Percentiles rank a stretch among this genome's conserved stretches.
Conservation (phyloP, 306 rosid species). For the Vachellia pachyceras region DNA sequence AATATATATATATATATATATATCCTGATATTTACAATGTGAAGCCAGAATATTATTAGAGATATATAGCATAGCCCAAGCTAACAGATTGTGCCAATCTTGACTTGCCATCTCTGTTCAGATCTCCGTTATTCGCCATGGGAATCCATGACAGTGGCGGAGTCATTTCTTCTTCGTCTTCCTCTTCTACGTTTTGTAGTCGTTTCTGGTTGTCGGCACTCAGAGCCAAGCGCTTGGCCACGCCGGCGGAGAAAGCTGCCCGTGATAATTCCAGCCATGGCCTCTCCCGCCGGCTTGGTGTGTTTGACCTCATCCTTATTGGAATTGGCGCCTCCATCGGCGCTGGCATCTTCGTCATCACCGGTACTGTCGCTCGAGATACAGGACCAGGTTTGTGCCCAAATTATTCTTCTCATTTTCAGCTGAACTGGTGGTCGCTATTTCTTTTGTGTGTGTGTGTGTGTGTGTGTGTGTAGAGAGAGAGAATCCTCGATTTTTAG, state of each 20-base stretch:
- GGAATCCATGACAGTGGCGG: conserved; percentile 27
- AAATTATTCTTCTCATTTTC: background rate
- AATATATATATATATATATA: too few species aligned
- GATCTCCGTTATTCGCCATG: conserved; percentile 37
- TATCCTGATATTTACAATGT: background rate
- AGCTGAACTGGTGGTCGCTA: background rate
- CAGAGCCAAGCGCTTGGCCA: conserved; percentile 59
- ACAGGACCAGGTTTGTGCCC: conserved; percentile 72
- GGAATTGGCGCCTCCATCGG: conserved; percentile 97
- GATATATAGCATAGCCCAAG: background rate
- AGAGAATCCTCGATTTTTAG: background rate
- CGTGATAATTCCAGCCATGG: conserved; percentile 61
- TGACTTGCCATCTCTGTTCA: background rate
- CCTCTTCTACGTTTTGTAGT: conserved; percentile 42
- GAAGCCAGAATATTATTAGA: background rate
- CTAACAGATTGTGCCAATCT: background rate
- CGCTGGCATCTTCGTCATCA: conserved; percentile 89
- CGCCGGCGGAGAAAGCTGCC: conserved; percentile 58
- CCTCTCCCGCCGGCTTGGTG: conserved; percentile 85
- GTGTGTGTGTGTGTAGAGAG: too few species aligned
- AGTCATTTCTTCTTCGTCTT: conserved; percentile 21
- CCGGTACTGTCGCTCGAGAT: conserved; percentile 97
- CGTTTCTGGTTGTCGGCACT: conserved; percentile 81
- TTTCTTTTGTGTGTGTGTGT: background rate
- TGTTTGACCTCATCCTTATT: conserved; percentile 81